Conservation (phyloP, 495 filamentous ascomycete genomes). For the Penicillium bialowiezense region DNA sequence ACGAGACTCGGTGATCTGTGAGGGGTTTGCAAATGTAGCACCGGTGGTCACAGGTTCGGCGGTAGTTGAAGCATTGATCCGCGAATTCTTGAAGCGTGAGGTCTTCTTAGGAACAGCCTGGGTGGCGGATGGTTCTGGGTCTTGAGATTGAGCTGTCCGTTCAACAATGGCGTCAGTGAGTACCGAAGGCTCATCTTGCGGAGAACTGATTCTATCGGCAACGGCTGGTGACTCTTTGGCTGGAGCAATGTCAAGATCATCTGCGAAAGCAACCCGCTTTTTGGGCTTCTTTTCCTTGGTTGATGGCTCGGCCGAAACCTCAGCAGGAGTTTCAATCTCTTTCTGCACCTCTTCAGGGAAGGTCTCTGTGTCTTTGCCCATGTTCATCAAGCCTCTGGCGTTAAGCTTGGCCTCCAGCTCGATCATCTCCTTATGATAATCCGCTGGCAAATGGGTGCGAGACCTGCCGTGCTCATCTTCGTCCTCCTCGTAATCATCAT, state of each 20-base stretch:
- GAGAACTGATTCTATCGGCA: slow-evolving; percentile 31
- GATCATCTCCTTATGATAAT: slow-evolving; percentile 75
- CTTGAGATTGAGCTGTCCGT: slow-evolving; percentile 25
- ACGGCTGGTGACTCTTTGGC: slow-evolving; percentile 22
- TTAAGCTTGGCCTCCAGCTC: slow-evolving; percentile 75
- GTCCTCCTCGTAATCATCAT: slow-evolving; percentile 57
- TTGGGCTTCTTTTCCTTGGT: slow-evolving; percentile 34
- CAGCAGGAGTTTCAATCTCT: slow-evolving; percentile 25
- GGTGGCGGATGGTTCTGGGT: slow-evolving; percentile 15
- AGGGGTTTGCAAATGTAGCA: slow-evolving; percentile 3
- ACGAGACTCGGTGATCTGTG: slow-evolving; percentile 14
- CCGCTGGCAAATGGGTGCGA: slow-evolving; percentile 58
- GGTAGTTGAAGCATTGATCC: slow-evolving; percentile 11
- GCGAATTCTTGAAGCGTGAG: slow-evolving; percentile 43
- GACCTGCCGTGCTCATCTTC: slow-evolving; percentile 71
- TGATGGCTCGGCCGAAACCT: slow-evolving; percentile 8
- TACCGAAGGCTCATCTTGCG: slow-evolving; percentile 33
- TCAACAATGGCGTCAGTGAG: slow-evolving; percentile 49
- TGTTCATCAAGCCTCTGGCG: slow-evolving; percentile 51
- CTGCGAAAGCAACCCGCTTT: slow-evolving; percentile 80
- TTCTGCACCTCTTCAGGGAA: slow-evolving; percentile 34
- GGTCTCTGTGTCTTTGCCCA: slow-evolving; percentile 42
- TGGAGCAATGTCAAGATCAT: slow-evolving; percentile 69
- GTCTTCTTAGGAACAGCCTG: slow-evolving; percentile 36
- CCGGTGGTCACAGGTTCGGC: slow-evolving; percentile 8